Evolutionary conservation across 1,284 basidiomycete species (phyloP).

Genomic region (Chalciporus sp.): DNA sequence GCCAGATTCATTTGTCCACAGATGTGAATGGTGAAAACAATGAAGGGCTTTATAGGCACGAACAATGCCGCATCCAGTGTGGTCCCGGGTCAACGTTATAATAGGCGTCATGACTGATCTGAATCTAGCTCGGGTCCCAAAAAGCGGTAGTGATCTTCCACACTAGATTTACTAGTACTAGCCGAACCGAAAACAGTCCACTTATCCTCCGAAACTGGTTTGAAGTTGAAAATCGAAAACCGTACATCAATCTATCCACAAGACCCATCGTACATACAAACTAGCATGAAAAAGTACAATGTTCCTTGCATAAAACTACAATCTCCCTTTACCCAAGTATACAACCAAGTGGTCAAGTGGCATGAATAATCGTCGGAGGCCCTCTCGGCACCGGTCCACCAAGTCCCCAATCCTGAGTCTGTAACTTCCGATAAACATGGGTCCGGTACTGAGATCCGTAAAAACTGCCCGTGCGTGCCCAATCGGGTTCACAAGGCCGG

Average conservation of each 20-base stretch:
- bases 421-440: slow-evolving; percentile 35
- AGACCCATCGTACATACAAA: slow-evolving; percentile 10
- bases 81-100: neutral
- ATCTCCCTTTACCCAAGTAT: neutral
- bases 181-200: neutral
- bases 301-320: slow-evolving; percentile 7
- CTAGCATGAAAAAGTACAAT: slow-evolving; percentile 2
- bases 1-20: slow-evolving; percentile 1
- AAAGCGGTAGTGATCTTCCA: neutral
- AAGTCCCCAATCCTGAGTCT: slow-evolving; percentile 30
- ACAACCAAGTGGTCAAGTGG: slow-evolving; percentile 19
- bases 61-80: slow-evolving; percentile 9
- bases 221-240: neutral
- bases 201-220: neutral
- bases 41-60: slow-evolving; percentile 11
- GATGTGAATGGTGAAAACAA: slow-evolving; percentile 4
- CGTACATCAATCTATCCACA: neutral
- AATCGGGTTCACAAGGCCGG: slow-evolving; percentile 27
- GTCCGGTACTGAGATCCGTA: slow-evolving; percentile 35
- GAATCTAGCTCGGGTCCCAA: neutral
- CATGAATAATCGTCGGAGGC: slow-evolving; percentile 28
- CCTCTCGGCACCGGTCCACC: slow-evolving; percentile 29
- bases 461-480: slow-evolving; percentile 30
- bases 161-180: too few relatives aligned
- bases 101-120: neutral